Evolutionary conservation across 345 rosid genomes (phyloP).

Genomic region (Psidium guajava): DNA sequence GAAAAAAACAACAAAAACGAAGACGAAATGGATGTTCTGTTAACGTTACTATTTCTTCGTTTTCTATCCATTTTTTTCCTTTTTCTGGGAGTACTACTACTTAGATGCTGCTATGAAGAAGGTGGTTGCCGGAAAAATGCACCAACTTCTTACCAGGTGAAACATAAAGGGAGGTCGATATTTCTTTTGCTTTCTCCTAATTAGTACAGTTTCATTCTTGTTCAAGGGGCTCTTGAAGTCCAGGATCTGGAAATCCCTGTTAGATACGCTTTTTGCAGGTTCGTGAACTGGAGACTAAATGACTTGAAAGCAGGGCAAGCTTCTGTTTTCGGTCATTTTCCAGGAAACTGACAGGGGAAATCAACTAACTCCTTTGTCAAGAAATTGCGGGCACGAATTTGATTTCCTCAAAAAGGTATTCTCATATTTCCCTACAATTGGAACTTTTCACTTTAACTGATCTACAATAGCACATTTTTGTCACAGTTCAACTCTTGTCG

Average conservation of each 20-base stretch:
- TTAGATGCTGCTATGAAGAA: neutral
- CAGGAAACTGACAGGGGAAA: neutral
- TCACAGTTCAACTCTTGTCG: neutral
- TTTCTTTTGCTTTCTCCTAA: neutral
- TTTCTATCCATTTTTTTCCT: neutral
- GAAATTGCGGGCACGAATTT: neutral
- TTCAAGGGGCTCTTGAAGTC: neutral
- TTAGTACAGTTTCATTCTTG: neutral
- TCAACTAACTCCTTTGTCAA: neutral
- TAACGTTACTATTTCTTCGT: neutral
- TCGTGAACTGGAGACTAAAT: neutral
- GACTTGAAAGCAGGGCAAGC: neutral
- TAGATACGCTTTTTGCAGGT: neutral
- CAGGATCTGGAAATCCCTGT: neutral
- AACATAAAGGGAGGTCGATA: neutral
- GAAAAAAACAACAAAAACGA: neutral
- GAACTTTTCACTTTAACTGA: neutral
- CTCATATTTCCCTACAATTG: neutral
- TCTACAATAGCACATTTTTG: neutral
- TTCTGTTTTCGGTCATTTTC: neutral
- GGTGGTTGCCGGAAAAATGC: neutral
- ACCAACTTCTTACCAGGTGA: neutral
- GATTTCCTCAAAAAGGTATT: neutral
- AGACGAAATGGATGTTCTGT: neutral
- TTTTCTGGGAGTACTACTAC: neutral